These are phyloP conservation scores for Cryphonectria parasitica DNA, from an alignment of 2,329 filamentous ascomycete genomes.

Conservation along the genomic window DNA sequence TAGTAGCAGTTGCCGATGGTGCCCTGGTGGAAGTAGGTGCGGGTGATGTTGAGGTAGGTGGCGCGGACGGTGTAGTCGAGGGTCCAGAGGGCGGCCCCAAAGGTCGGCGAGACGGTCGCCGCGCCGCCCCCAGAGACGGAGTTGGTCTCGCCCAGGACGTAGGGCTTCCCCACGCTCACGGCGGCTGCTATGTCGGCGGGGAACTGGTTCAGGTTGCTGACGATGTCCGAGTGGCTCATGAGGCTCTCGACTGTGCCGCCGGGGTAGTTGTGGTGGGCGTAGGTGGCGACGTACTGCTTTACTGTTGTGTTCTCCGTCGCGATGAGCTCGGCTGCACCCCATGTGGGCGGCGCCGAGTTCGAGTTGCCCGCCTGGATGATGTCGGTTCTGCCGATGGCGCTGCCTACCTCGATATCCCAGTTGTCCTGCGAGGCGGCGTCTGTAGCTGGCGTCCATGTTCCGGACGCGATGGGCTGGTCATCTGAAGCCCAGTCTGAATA, in stretches of 20 bases:
- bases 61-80: slow-evolving; percentile 49
- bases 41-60: slow-evolving; percentile 42
- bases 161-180: slow-evolving; percentile 44
- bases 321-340: slow-evolving; percentile 46
- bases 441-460: slow-evolving; percentile 42
- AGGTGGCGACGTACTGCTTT: slow-evolving; percentile 45
- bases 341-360: slow-evolving; percentile 41
- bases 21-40: slow-evolving; percentile 56
- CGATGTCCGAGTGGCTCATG: slow-evolving; percentile 50
- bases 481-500: slow-evolving; percentile 41
- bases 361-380: slow-evolving; percentile 49
- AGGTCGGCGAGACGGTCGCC: slow-evolving; percentile 47
- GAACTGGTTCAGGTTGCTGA: slow-evolving; percentile 44
- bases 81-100: slow-evolving; percentile 55
- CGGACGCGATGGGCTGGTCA: slow-evolving; percentile 44
- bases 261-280: slow-evolving; percentile 55
- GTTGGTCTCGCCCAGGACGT: slow-evolving; percentile 55
- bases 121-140: slow-evolving; percentile 47
- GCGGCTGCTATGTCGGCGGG: slow-evolving; percentile 47
- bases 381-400: slow-evolving; percentile 38
- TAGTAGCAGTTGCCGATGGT: slow-evolving; percentile 57
- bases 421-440: slow-evolving; percentile 46
- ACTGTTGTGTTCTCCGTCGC: slow-evolving; percentile 42
- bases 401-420: slow-evolving; percentile 43
- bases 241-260: slow-evolving; percentile 46